Percentiles rank a stretch among this genome's conserved stretches.
These are phyloP conservation scores for Hortaea sp. DNA, from an alignment of 2,329 filamentous ascomycete genomes.

Conservation along the genomic window DNA sequence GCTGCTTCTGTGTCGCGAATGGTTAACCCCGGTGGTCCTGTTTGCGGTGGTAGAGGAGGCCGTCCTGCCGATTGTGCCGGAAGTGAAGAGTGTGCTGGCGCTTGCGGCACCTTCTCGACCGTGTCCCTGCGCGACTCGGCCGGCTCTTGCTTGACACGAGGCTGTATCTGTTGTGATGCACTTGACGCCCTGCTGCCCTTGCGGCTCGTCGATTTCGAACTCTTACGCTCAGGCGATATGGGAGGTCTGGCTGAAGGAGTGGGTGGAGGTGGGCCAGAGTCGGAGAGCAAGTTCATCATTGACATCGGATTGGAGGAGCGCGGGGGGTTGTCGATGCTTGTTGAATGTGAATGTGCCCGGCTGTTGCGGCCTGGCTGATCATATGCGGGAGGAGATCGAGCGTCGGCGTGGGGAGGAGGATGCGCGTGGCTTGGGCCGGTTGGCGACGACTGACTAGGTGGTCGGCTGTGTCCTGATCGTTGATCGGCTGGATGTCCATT, in stretches of 20 bases:
- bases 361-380: constrained; percentile 19
- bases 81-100: constrained; percentile 1
- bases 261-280: constrained; percentile 31
- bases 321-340: constrained; percentile 18
- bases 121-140: constrained; percentile 2
- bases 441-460: constrained; percentile 18
- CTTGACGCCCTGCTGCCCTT: constrained; percentile 20
- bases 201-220: constrained; percentile 6
- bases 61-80: constrained; percentile 1
- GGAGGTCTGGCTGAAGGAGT: constrained; percentile 3
- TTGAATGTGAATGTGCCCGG: constrained; percentile 17
- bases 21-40: constrained; percentile 26
- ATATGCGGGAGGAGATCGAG: constrained; percentile 15
- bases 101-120: constrained; percentile 2
- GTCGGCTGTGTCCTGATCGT: constrained; percentile 10
- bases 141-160: constrained; percentile 10
- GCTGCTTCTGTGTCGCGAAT: constrained; percentile 47
- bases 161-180: constrained; percentile 12
- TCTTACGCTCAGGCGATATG: constrained; percentile 2
- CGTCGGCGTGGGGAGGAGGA: constrained; percentile 22
- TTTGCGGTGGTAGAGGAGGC: constrained; percentile 13
- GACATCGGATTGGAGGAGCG: constrained; percentile 84
- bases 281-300: constrained; percentile 88
- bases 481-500: constrained; percentile 15
- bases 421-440: constrained; percentile 16